Conservation (phyloP, 441 rosid species). For the Cnidoscolus chayamansa region DNA sequence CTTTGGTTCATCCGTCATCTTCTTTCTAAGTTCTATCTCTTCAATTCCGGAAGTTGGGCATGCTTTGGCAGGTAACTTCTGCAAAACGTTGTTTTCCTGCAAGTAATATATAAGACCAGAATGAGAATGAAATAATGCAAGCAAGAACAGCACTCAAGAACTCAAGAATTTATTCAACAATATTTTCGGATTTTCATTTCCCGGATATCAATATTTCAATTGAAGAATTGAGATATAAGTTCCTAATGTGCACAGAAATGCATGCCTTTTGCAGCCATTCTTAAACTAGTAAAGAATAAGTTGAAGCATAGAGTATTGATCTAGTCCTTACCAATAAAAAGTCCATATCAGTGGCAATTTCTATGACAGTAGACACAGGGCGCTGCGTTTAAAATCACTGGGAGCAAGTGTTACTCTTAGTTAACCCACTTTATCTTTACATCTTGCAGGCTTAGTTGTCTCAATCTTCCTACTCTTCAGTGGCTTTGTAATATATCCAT, state of each 20-base stretch:
- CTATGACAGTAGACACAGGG: background rate
- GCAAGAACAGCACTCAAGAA: slow-evolving; percentile 3
- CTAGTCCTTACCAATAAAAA: background rate
- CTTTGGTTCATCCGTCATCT: slow-evolving; percentile 29
- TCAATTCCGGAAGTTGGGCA: slow-evolving; percentile 41
- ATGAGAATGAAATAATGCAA: background rate
- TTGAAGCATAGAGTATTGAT: background rate
- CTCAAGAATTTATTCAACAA: background rate
- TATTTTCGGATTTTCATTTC: slow-evolving; percentile 3
- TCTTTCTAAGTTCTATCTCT: slow-evolving; percentile 32
- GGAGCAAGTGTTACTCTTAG: background rate
- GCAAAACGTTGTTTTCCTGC: background rate
- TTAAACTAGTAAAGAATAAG: background rate
- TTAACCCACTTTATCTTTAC: slow-evolving; percentile 6
- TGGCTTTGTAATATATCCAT: slow-evolving; percentile 33
- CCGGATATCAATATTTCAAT: slow-evolving; percentile 4
- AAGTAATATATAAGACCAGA: background rate
- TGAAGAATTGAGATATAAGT: background rate
- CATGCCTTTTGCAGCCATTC: background rate
- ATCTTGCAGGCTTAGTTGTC: slow-evolving; percentile 29
- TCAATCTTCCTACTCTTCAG: slow-evolving; percentile 34
- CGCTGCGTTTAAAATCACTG: background rate
- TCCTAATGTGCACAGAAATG: background rate
- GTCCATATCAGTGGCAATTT: background rate
- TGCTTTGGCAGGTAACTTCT: slow-evolving; percentile 32